These are phyloP conservation scores for Geotrichum ghanense DNA, from an alignment of 805 yeast genomes.

Conservation along the genomic window DNA sequence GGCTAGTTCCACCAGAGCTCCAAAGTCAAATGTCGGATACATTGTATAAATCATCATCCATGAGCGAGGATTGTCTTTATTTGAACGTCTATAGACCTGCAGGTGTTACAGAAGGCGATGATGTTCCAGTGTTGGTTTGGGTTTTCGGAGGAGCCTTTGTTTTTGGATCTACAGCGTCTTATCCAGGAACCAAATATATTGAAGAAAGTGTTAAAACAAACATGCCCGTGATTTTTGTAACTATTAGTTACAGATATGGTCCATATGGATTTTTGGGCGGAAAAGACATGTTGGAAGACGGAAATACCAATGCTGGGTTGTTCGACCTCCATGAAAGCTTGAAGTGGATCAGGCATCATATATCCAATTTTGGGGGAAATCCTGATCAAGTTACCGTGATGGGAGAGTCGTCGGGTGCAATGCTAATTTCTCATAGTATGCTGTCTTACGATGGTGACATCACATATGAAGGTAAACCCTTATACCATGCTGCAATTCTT, in stretches of 20 bases:
- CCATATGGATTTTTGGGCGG: constrained; percentile 29
- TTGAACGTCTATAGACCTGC: constrained; percentile 22
- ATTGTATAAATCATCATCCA: background rate
- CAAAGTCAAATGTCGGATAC: background rate
- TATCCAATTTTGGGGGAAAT: constrained; percentile 29
- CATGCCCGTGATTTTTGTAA: constrained; percentile 18
- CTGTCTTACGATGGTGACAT: constrained; percentile 3
- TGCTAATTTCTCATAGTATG: background rate
- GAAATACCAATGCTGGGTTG: constrained; percentile 26
- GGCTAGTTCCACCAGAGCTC: background rate
- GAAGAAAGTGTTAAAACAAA: constrained; percentile 7
- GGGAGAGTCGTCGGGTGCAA: constrained; percentile 31
- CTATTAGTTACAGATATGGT: constrained; percentile 26
- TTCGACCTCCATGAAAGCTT: constrained; percentile 28
- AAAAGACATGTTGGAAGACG: constrained; percentile 13
- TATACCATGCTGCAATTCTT: constrained; percentile 4
- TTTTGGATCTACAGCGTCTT: constrained; percentile 20
- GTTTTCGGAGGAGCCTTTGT: constrained; percentile 29
- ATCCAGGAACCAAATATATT: constrained; percentile 17
- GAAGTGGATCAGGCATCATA: constrained; percentile 28
- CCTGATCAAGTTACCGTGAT: constrained; percentile 26
- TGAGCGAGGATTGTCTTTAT: constrained; percentile 24
- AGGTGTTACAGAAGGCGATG: constrained; percentile 3
- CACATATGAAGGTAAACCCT: background rate
- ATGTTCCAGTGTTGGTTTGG: constrained; percentile 23